Evolutionary conservation across 257 asterid species (phyloP).

Genomic region (Thymus mandschuricus): DNA sequence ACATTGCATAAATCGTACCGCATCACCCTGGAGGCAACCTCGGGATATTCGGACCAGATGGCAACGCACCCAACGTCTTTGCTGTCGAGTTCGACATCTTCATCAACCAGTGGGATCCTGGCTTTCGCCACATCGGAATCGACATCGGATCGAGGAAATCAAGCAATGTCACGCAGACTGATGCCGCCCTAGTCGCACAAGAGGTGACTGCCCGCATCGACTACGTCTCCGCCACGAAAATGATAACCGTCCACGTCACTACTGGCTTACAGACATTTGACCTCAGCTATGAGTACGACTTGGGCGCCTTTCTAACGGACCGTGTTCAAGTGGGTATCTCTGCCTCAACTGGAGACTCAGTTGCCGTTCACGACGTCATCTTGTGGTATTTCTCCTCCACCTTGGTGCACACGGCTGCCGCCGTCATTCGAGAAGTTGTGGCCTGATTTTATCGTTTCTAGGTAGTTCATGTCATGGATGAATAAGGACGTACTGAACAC

Average conservation of each 20-base stretch:
- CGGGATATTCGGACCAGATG: not conserved
- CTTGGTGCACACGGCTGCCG: not conserved
- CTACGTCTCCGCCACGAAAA: not conserved
- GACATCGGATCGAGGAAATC: not conserved
- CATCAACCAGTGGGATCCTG: not conserved
- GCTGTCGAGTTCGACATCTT: conserved; percentile 17
- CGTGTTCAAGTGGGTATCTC: not conserved
- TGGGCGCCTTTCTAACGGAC: not conserved
- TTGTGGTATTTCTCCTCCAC: not conserved
- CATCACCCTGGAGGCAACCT: not conserved
- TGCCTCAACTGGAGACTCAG: not conserved
- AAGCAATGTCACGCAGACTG: not conserved
- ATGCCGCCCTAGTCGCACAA: not conserved
- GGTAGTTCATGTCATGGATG: too few relatives aligned
- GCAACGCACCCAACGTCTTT: not conserved
- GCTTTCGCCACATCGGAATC: not conserved
- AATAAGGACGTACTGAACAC: too few relatives aligned
- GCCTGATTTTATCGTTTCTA: too few relatives aligned
- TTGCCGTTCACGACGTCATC: not conserved
- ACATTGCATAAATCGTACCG: too few relatives aligned
- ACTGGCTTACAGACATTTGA: not conserved
- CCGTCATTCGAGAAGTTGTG: not conserved
- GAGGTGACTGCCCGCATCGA: not conserved
- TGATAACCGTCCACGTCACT: not conserved
- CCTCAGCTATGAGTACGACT: not conserved